Percentiles rank a stretch among this genome's conserved stretches.
phyloP scores from a whole-genome alignment of 176 grass and related monocot species.

The maize (Zea mays) region DNA sequence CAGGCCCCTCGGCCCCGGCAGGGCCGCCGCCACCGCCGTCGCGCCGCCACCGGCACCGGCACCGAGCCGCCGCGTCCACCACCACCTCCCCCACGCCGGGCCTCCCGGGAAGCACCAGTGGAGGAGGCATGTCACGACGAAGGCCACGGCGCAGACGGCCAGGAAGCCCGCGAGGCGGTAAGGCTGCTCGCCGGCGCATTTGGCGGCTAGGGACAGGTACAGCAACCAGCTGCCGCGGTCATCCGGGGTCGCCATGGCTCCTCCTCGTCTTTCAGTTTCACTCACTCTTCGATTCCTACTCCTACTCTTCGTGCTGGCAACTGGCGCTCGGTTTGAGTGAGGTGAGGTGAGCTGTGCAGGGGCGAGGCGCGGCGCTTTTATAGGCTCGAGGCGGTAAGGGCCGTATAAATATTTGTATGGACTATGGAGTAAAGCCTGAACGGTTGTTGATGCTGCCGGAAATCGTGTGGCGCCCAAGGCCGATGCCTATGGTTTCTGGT shows the following conservation, averaged over 20 bases:
- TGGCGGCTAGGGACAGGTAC: conserved; percentile 54
- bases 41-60: too few species aligned
- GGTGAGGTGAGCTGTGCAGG: conserved; percentile 15
- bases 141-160: background rate
- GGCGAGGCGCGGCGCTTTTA: conserved; percentile 35
- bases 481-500: too few species aligned
- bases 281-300: background rate
- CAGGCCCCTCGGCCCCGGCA: conserved; percentile 61
- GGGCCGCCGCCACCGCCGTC: too few species aligned
- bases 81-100: conserved; percentile 71
- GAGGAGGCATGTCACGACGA: conserved; percentile 36
- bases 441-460: too few species aligned
- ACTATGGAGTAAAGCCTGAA: too few species aligned
- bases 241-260: conserved; percentile 34
- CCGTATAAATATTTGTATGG: too few species aligned
- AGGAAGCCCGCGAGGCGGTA: conserved; percentile 35
- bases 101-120: conserved; percentile 77
- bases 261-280: background rate
- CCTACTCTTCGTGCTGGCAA: background rate
- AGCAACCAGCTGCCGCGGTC: conserved; percentile 56
- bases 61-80: conserved; percentile 25
- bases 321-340: conserved; percentile 25
- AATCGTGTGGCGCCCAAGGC: too few species aligned
- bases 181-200: conserved; percentile 45
- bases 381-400: conserved; percentile 31